Evolutionary conservation across 805 yeast species (phyloP), one percentile per base, ranked within the genome.

Genomic region (Isabelozyma rhagii): DNA sequence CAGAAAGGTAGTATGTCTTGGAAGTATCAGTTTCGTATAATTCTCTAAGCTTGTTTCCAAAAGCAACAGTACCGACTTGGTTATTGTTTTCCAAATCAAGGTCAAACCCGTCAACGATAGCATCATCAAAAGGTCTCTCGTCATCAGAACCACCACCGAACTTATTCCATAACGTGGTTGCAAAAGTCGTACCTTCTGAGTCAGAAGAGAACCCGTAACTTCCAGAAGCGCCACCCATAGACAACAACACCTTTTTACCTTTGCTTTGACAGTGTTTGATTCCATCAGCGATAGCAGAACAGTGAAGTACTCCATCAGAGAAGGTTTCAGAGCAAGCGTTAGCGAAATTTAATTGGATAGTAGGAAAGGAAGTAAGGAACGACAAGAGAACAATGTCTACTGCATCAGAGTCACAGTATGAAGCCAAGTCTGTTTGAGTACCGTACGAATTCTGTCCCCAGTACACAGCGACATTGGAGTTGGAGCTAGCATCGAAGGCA

Each of bases 91-190:
- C 92, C 55, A 83, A 72, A 62, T 91, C 97, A 53, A 82, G 77
- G 58, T 88, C 84, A 63, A 92, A 91, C 1, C 97, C 97, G 62
- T 93, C 97, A 31, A 88, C 71, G 43, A 90, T 79, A 8, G 92
- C 75, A 57, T 78, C 81, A 44, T 87, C 96, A 63, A 90, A 89
- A 27, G 83, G 83, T 60, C 82, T 69, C 48, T 65, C 64, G n/a
- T 50, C 8, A 34, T 56, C 66, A 4, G 60, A 43, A 27, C 75
- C 74, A 40, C 65, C 72, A 38, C 73, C 75, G 48, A 71, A 70
- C 28, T 63, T 68, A 54, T 69, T 58, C 79, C 78, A 62, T 58
- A 75, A 61, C 34, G 71, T 60, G 14, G 54, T 48, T 10, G 75
- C 92, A 60, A 82, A 83, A 1, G 59, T 67, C 56, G 78, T 80